Conservation (phyloP, 345 rosid species). For the Linum usitatissimum region DNA sequence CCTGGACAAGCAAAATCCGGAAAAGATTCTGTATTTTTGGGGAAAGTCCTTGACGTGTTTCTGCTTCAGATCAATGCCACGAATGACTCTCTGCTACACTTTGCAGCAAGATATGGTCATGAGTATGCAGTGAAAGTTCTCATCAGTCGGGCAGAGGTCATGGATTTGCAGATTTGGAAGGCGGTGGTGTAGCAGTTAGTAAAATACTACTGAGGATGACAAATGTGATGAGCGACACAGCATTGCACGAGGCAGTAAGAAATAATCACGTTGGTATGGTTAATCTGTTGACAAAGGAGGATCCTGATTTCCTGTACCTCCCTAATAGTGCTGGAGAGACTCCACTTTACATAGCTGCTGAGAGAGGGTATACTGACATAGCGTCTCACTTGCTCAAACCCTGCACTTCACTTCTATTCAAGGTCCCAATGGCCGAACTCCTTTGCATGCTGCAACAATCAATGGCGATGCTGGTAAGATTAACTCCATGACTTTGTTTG, state of each 20-base stretch:
- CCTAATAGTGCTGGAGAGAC: constrained; percentile 4
- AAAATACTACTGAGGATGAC: constrained; percentile 4
- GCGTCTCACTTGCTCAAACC: not conserved
- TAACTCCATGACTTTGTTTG: not conserved
- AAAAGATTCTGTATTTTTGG: not conserved
- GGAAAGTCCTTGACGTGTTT: not conserved
- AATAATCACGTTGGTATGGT: constrained; percentile 8
- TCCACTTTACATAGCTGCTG: constrained; percentile 15
- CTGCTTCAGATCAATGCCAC: constrained; percentile 1
- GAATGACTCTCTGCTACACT: constrained; percentile 11
- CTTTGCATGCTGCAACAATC: constrained; percentile 12
- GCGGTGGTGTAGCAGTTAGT: not conserved
- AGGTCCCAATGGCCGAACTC: constrained; percentile 14
- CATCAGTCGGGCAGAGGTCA: not conserved
- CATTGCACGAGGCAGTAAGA: constrained; percentile 15
- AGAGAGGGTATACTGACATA: constrained; percentile 3
- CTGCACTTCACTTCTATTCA: not conserved
- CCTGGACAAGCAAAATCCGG: not conserved
- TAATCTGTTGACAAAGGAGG: not conserved
- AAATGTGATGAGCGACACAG: constrained; percentile 7
- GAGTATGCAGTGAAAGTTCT: not conserved
- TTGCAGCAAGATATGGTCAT: constrained; percentile 5
- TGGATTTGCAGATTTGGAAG: no score
- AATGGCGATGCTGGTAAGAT: not conserved
- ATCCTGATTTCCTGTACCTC: constrained; percentile 14